Percentiles rank a stretch among this genome's conserved stretches.
These are phyloP conservation scores for Plectranthus barbatus DNA, from an alignment of 257 asterid species.

Conservation along the genomic window DNA sequence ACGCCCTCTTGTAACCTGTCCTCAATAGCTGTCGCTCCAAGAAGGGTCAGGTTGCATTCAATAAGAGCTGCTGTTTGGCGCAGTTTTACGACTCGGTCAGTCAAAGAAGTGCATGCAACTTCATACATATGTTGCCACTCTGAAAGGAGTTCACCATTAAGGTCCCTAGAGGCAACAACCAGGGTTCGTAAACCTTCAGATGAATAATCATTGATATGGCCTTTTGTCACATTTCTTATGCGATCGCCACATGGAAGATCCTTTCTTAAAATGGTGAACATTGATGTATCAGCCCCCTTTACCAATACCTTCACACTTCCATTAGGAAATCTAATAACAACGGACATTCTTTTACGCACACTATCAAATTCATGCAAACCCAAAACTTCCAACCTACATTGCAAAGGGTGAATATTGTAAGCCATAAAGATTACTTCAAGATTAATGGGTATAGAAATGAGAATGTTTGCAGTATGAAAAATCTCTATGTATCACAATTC, in stretches of 20 bases:
- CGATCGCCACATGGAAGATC: slow-evolving; percentile 35
- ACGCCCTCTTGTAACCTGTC: slow-evolving; percentile 97
- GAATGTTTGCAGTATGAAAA: neutral
- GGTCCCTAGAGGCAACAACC: slow-evolving; percentile 80
- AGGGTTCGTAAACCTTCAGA: slow-evolving; percentile 95
- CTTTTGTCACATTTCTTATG: slow-evolving; percentile 40
- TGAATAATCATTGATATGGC: slow-evolving; percentile 76
- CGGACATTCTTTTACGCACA: slow-evolving; percentile 98
- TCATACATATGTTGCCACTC: slow-evolving; percentile 93
- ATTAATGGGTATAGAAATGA: neutral
- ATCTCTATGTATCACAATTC: neutral
- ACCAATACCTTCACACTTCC: slow-evolving; percentile 78
- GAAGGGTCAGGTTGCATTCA: slow-evolving; percentile 77
- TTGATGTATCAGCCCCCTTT: slow-evolving; percentile 93
- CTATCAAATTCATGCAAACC: slow-evolving; percentile 99
- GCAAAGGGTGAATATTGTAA: slow-evolving; percentile 9
- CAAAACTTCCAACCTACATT: slow-evolving; percentile 91
- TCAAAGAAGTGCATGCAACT: slow-evolving; percentile 92
- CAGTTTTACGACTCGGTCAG: slow-evolving; percentile 77
- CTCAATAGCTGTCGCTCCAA: slow-evolving; percentile 97
- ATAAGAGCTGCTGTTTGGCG: slow-evolving; percentile 85
- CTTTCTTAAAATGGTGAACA: slow-evolving; percentile 65
- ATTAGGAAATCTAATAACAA: slow-evolving; percentile 74
- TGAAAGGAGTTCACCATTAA: slow-evolving; percentile 56
- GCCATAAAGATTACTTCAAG: neutral